These are phyloP conservation scores for Nepenthes gracilis DNA, from an alignment of 148 eudicot genomes.

Conservation along the genomic window DNA sequence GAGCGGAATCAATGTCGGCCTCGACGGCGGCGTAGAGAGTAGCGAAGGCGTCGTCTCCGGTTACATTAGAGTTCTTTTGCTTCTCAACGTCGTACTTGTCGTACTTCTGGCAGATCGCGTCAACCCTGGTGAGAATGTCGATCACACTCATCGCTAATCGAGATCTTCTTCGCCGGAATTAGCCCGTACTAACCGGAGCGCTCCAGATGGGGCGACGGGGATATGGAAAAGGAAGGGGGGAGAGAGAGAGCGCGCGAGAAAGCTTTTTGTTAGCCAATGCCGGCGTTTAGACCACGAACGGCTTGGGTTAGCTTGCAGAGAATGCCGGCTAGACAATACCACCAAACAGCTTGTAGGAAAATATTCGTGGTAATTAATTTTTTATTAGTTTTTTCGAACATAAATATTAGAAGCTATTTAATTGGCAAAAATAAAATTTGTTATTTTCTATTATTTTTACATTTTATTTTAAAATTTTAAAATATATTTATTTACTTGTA, in stretches of 20 bases:
- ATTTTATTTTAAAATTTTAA: no score
- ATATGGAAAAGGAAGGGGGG: not conserved
- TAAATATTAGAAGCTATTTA: no score
- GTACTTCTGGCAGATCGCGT: conserved; percentile 87
- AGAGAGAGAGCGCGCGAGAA: not conserved
- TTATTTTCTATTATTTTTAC: no score
- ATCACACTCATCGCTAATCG: conserved; percentile 49
- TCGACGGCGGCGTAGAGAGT: conserved; percentile 75
- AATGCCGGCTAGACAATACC: no score
- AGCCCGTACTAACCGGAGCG: not conserved
- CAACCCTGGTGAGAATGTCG: conserved; percentile 75
- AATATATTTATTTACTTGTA: no score
- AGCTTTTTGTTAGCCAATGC: not conserved
- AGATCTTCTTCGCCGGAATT: no score
- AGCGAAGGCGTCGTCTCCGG: conserved; percentile 94
- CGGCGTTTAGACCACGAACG: no score
- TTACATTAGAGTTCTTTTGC: conserved; percentile 50
- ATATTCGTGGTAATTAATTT: no score
- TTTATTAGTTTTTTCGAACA: no score
- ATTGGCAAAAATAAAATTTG: no score
- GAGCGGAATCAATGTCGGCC: conserved; percentile 64
- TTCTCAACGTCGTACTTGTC: conserved; percentile 85
- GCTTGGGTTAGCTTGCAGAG: no score
- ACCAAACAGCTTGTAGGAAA: no score
- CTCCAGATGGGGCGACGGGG: not conserved